These are phyloP conservation scores for Centrapalus pauciflorus DNA, from an alignment of 129 eudicot genomes.

Conservation along the genomic window DNA sequence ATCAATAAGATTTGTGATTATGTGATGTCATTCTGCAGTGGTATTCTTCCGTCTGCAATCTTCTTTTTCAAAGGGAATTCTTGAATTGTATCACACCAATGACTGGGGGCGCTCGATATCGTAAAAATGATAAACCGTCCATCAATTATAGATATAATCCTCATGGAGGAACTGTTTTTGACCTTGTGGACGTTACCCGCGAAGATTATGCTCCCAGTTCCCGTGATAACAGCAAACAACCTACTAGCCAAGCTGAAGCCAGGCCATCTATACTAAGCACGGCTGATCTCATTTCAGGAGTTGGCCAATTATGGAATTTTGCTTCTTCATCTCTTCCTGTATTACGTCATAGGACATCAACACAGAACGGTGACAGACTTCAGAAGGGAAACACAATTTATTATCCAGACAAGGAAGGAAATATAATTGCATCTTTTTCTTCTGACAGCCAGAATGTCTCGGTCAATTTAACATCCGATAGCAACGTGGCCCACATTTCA, in stretches of 20 bases:
- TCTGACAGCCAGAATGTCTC: conserved; percentile 33
- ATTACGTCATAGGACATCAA: conserved; percentile 36
- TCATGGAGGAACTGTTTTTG: conserved; percentile 39
- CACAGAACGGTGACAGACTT: conserved; percentile 23
- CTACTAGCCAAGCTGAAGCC: conserved; percentile 26
- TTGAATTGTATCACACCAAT: conserved; percentile 21
- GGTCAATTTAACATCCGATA: conserved; percentile 17
- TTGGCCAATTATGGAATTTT: conserved; percentile 55
- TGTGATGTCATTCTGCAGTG: conserved; percentile 39
- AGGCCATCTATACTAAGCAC: conserved; percentile 50
- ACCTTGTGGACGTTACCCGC: conserved; percentile 33
- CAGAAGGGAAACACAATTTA: conserved; percentile 22
- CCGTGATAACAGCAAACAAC: conserved; percentile 25
- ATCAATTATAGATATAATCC: conserved; percentile 50
- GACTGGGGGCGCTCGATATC: conserved; percentile 38
- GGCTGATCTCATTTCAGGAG: conserved; percentile 61
- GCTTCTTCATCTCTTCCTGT: conserved; percentile 54
- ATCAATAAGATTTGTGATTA: not conserved
- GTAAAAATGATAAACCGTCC: conserved; percentile 40
- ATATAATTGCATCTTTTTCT: conserved; percentile 27
- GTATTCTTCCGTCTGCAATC: conserved; percentile 14
- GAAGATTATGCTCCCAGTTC: conserved; percentile 34
- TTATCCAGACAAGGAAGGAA: conserved; percentile 36
- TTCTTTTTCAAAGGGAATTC: conserved; percentile 10
- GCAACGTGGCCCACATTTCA: conserved; percentile 21